phyloP scores from a whole-genome alignment of 495 filamentous ascomycete species.

The Neurospora cerealis region DNA sequence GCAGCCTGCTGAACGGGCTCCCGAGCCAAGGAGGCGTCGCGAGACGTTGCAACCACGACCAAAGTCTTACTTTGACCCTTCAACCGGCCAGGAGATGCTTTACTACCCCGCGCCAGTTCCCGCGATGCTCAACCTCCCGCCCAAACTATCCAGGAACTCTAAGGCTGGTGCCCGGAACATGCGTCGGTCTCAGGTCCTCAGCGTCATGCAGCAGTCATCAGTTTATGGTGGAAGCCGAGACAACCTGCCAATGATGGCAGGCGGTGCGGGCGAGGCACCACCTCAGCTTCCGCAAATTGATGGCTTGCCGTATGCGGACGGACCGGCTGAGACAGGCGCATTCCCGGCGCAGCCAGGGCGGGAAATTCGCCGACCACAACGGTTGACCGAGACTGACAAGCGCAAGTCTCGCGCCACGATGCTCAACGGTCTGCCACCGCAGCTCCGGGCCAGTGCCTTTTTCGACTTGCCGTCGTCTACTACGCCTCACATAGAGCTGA shows the following conservation, averaged over 20 bases:
- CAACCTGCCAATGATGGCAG: conserved; percentile 6
- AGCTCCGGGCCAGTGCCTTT: conserved; percentile 82
- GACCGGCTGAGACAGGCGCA: conserved; percentile 19
- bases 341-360: conserved; percentile 20
- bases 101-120: conserved; percentile 95
- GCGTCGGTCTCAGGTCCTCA: conserved; percentile 55
- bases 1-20: conserved; percentile 2
- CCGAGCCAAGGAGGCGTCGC: conserved; percentile 5
- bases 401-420: conserved; percentile 30
- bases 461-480: conserved; percentile 60
- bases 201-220: conserved; percentile 28
- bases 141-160: conserved; percentile 69
- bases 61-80: conserved; percentile 52
- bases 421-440: conserved; percentile 58
- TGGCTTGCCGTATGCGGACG: conserved; percentile 14
- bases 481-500: conserved; percentile 50
- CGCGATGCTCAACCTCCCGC: conserved; percentile 84
- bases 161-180: conserved; percentile 51
- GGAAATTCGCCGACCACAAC: conserved; percentile 18
- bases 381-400: conserved; percentile 22
- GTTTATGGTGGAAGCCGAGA: conserved; percentile 11
- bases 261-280: conserved; percentile 1
- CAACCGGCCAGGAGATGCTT: conserved; percentile 66
- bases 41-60: conserved; percentile 26
- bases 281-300: conserved; percentile 8